These are phyloP conservation scores for Naganishia albida DNA, from an alignment of 1,284 basidiomycete species.

Conservation along the genomic window DNA sequence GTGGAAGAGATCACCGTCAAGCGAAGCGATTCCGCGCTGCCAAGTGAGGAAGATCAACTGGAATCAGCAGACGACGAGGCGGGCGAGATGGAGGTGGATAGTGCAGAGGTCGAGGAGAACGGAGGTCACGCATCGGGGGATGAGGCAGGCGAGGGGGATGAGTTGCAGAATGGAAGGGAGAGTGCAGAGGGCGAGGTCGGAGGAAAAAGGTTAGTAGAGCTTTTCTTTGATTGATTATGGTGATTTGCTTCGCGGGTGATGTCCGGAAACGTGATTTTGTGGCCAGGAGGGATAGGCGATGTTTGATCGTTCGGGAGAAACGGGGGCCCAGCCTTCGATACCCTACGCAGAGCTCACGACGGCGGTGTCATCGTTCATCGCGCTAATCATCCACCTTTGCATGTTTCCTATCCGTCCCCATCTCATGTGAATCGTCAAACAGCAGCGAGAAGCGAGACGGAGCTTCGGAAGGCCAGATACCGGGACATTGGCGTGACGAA, in stretches of 20 bases:
- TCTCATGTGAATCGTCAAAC: not conserved
- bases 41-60: not conserved
- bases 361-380: not conserved
- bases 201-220: not conserved
- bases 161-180: no score
- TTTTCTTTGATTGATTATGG: not conserved
- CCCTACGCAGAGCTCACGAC: not conserved
- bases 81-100: constrained; percentile 16
- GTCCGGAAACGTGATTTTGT: not conserved
- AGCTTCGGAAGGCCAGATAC: not conserved
- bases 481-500: not conserved
- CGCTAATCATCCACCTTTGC: not conserved
- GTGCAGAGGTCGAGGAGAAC: not conserved
- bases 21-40: constrained; percentile 1
- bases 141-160: not conserved
- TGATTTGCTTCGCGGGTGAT: not conserved
- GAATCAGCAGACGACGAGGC: not conserved
- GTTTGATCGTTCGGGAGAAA: not conserved
- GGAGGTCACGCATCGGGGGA: not conserved
- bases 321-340: not conserved
- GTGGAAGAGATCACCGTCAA: not conserved
- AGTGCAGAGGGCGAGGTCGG: not conserved
- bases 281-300: not conserved
- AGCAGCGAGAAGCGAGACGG: not conserved
- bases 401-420: no score